Conservation (phyloP, 495 filamentous ascomycete species). For the Pseudotulostoma volvatum region DNA sequence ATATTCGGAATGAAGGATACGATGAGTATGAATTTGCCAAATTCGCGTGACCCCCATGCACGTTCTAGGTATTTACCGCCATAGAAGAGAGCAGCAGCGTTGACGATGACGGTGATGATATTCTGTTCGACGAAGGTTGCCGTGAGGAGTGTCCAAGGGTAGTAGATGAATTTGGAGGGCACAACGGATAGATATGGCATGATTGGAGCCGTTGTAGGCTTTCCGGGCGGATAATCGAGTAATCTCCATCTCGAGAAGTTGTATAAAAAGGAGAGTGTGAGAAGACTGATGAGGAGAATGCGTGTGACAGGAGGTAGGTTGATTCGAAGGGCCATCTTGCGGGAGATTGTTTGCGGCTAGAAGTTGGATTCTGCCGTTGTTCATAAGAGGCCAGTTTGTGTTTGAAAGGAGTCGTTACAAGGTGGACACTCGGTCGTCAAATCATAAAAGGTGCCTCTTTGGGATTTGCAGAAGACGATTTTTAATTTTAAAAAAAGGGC, state of each 20-base stretch:
- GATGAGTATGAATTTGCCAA: conserved; percentile 76
- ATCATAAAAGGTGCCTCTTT: too few species aligned
- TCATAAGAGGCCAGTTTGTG: conserved; percentile 7
- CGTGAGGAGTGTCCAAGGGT: conserved; percentile 83
- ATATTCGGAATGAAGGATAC: conserved; percentile 66
- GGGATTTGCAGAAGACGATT: too few species aligned
- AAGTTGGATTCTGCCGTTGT: too few species aligned
- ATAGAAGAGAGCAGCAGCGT: conserved; percentile 71
- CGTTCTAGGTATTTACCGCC: conserved; percentile 90
- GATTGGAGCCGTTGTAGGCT: conserved; percentile 26
- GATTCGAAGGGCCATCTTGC: conserved; percentile 62
- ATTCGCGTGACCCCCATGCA: conserved; percentile 87
- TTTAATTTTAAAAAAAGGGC: too few species aligned
- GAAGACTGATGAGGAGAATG: conserved; percentile 53
- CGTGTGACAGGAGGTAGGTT: conserved; percentile 88
- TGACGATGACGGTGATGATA: conserved; percentile 68
- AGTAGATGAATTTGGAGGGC: conserved; percentile 64
- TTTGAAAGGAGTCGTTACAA: too few species aligned
- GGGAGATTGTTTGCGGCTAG: conserved; percentile 1
- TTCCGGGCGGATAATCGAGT: conserved; percentile 45
- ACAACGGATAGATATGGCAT: conserved; percentile 78
- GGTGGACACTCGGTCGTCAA: too few species aligned
- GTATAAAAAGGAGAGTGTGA: conserved; percentile 66
- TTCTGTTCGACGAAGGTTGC: conserved; percentile 89
- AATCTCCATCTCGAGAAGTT: conserved; percentile 41